Base-by-base conservation (phyloP, 2,329 filamentous ascomycete genomes). In the Furcasterigmium furcatum region DNA sequence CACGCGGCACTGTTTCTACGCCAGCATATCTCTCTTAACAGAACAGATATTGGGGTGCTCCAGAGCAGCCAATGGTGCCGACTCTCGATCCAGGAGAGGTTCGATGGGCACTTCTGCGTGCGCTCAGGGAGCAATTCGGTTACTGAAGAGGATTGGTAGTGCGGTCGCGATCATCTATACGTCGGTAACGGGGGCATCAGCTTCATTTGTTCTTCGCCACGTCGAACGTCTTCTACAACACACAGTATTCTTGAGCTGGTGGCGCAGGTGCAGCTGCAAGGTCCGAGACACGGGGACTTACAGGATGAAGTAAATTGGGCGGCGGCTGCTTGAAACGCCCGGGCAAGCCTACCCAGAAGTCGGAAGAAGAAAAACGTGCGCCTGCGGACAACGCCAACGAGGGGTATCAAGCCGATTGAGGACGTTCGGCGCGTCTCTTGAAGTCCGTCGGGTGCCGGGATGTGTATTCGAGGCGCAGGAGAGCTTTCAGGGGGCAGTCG, bases 241-340 rank as follows among this genome's bases (percentile, higher is more conserved):
- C 24, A 12, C 24, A 27, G 12, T 7, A 27, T 12, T 12, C 12
- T 7, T 7, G 12, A 27, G 24, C 24, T 27, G 24, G 24, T 27
- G 24, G 24, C 24, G 24, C 24, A 27, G 24, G 24, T 27, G 24
- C 12, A 27, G 24, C 24, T 7, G 12, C 19, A 22, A 25, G 29
- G 40, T 16, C 40, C 30, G 40, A 42, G 40, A 42, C 40, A 42
- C 12, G 35, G 38, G 39, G 22, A 43, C 49, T 50, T 46, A 52
- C 49, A 30, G 36, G 38, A 21, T 21, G 42, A 13, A 19, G 19
- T 25, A 32, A 35, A 44, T 29, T 39, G 40, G 38, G 41, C 27
- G 43, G 24, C 52, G 39, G n/a, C 39, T 16, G 27, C n/a, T 41
- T 34, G 40, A 42, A 42, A 42, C 40, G 29, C 27, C 21, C 20